These are phyloP conservation scores for Nemania sp. DNA, from an alignment of 2,329 filamentous ascomycete genomes.

Conservation along the genomic window DNA sequence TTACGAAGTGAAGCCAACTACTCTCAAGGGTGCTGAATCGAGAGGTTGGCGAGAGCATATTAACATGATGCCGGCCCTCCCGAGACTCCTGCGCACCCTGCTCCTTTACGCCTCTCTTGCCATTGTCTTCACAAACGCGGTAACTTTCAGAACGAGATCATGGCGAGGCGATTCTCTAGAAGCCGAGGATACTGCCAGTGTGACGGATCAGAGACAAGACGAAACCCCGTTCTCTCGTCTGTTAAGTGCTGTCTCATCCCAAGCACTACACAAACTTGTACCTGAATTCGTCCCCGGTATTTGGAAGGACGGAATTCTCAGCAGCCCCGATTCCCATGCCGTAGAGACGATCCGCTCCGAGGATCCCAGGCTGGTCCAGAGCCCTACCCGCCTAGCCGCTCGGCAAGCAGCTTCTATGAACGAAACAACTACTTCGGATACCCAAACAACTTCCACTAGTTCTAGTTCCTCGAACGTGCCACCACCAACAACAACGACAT, in stretches of 20 bases:
- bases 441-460: constrained; percentile 16
- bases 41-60: background rate
- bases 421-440: constrained; percentile 36
- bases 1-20: background rate
- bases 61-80: constrained; percentile 44
- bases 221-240: constrained; percentile 55
- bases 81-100: constrained; percentile 41
- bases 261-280: constrained; percentile 67
- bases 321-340: constrained; percentile 64
- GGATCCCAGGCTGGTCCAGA: no score
- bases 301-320: constrained; percentile 70
- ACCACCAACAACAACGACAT: constrained; percentile 25
- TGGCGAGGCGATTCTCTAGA: constrained; percentile 25
- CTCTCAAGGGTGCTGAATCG: background rate
- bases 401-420: constrained; percentile 51
- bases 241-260: constrained; percentile 58
- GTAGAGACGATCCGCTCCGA: constrained; percentile 66
- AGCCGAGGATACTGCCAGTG: constrained; percentile 16
- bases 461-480: background rate
- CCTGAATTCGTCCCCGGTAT: constrained; percentile 64
- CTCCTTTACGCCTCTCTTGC: constrained; percentile 39
- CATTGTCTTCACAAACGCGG: constrained; percentile 42
- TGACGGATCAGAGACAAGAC: constrained; percentile 29
- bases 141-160: constrained; percentile 30
- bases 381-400: constrained; percentile 65